These are phyloP conservation scores for Populus alba DNA, from an alignment of 345 rosid species.

Conservation along the genomic window DNA sequence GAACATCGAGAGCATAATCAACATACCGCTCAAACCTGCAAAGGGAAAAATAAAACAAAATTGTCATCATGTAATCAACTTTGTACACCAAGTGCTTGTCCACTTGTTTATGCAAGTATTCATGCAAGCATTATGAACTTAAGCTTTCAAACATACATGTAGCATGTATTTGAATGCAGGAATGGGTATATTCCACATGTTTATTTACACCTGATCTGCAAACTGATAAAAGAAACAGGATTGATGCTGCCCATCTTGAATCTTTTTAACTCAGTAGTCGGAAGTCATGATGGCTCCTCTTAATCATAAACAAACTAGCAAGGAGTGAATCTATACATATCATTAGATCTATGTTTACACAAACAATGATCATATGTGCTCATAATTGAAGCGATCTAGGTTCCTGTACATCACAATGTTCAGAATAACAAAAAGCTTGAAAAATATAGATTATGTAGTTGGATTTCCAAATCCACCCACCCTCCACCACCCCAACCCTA, in stretches of 20 bases:
- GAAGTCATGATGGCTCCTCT: background rate
- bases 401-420: background rate
- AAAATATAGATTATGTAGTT: background rate
- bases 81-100: background rate
- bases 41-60: constrained; percentile 8
- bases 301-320: background rate
- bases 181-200: background rate
- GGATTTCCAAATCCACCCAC: background rate
- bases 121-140: background rate
- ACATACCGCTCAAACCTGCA: constrained; percentile 98
- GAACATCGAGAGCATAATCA: constrained; percentile 98
- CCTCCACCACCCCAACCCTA: background rate
- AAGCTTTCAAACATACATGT: background rate
- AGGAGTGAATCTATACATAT: background rate
- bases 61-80: background rate
- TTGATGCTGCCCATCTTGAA: background rate
- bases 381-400: background rate
- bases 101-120: background rate
- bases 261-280: background rate
- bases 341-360: background rate
- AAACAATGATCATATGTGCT: background rate
- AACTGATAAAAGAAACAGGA: background rate
- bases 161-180: background rate
- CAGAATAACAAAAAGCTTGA: background rate
- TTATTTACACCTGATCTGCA: background rate